These are phyloP conservation scores for Penicillium sp. DNA, from an alignment of 2,329 filamentous ascomycete genomes.

Conservation along the genomic window DNA sequence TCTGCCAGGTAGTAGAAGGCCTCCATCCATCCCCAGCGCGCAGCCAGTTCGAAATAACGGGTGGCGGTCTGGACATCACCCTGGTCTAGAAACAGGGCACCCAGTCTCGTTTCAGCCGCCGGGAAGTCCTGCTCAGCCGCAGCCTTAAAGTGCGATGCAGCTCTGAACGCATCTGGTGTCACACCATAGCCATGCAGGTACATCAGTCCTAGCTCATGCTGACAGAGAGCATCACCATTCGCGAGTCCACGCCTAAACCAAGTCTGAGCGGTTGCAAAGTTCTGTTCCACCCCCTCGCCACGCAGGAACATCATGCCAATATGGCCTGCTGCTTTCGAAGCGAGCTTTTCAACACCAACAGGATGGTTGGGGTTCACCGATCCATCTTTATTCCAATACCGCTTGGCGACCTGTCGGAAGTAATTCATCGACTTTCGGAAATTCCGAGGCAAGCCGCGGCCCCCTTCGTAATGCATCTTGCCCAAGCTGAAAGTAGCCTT, in stretches of 20 bases:
- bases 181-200: slow-evolving; percentile 69
- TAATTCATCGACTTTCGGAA: slow-evolving; percentile 66
- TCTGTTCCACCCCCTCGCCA: slow-evolving; percentile 73
- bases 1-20: slow-evolving; percentile 88
- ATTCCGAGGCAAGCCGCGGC: slow-evolving; percentile 64
- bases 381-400: slow-evolving; percentile 76
- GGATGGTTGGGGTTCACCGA: slow-evolving; percentile 62
- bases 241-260: slow-evolving; percentile 76
- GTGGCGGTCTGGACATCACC: slow-evolving; percentile 69
- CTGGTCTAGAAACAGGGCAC: slow-evolving; percentile 76
- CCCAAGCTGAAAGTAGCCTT: slow-evolving; percentile 80
- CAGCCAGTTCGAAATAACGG: slow-evolving; percentile 79
- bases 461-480: slow-evolving; percentile 79
- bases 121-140: slow-evolving; percentile 75
- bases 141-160: slow-evolving; percentile 65
- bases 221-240: slow-evolving; percentile 70
- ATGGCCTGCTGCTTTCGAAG: slow-evolving; percentile 74
- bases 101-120: slow-evolving; percentile 72
- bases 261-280: slow-evolving; percentile 62
- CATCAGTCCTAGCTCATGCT: slow-evolving; percentile 77
- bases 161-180: slow-evolving; percentile 59
- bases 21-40: slow-evolving; percentile 73
- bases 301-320: slow-evolving; percentile 83
- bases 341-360: slow-evolving; percentile 64
- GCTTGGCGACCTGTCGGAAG: slow-evolving; percentile 67